These are phyloP conservation scores for Xanthoconium stramineum DNA, from an alignment of 768 basidiomycete species.

Conservation along the genomic window DNA sequence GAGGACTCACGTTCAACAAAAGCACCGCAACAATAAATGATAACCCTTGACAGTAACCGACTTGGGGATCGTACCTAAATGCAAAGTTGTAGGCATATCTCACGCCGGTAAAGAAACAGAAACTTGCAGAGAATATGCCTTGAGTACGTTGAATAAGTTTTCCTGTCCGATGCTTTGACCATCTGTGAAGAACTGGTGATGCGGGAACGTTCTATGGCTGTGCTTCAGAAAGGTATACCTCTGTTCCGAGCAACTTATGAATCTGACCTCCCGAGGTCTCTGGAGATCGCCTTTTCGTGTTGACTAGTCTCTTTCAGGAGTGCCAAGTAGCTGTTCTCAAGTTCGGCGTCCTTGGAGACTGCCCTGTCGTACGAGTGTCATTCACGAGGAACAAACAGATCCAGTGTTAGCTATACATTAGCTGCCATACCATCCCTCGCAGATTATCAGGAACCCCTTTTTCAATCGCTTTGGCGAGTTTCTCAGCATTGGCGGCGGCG, in stretches of 20 bases:
- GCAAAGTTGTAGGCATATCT: slow-evolving; percentile 4
- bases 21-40: slow-evolving; percentile 96
- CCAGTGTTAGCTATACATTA: slow-evolving; percentile 58
- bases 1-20: slow-evolving; percentile 71
- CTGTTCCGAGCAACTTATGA: not conserved
- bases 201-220: slow-evolving; percentile 80
- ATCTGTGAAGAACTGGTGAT: slow-evolving; percentile 94
- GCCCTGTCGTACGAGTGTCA: slow-evolving; percentile 51
- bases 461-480: slow-evolving; percentile 87
- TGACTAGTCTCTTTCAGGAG: slow-evolving; percentile 79
- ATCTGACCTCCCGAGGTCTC: slow-evolving; percentile 81
- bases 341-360: slow-evolving; percentile 85
- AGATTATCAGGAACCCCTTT: slow-evolving; percentile 84
- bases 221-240: slow-evolving; percentile 11
- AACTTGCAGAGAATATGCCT: slow-evolving; percentile 90
- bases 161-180: slow-evolving; percentile 95
- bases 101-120: not conserved
- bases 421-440: slow-evolving; percentile 95
- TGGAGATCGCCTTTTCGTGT: slow-evolving; percentile 91
- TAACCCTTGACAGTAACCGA: slow-evolving; percentile 96
- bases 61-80: slow-evolving; percentile 79
- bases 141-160: slow-evolving; percentile 95
- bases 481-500: slow-evolving; percentile 72
- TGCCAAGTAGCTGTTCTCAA: slow-evolving; percentile 79
- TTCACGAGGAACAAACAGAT: slow-evolving; percentile 9